Conservation (phyloP, 768 basidiomycete genomes). For the Nevesoporus exiguus region DNA sequence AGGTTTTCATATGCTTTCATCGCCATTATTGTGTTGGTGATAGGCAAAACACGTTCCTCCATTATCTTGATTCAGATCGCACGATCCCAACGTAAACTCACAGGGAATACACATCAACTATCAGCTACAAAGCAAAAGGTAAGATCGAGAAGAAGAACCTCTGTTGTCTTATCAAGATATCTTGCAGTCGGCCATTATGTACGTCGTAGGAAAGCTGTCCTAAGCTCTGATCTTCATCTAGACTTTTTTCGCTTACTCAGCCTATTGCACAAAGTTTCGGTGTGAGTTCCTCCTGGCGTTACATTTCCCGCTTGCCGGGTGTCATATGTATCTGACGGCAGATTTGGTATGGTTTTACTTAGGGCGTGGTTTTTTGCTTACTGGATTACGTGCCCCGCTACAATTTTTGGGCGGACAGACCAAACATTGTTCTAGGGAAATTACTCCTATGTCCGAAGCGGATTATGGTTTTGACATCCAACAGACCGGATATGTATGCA, state of each 20-base stretch:
- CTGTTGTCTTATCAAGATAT: conserved; percentile 56
- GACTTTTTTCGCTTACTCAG: conserved; percentile 38
- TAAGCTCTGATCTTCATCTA: background rate
- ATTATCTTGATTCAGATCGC: conserved; percentile 71
- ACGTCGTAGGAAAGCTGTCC: conserved; percentile 24
- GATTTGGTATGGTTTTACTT: conserved; percentile 67
- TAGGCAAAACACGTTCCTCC: conserved; percentile 70
- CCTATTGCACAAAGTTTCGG: conserved; percentile 72
- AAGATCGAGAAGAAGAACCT: conserved; percentile 60
- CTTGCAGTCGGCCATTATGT: conserved; percentile 71
- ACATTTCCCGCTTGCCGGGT: background rate
- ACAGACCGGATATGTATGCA: conserved; percentile 55
- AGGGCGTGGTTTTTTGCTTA: conserved; percentile 71
- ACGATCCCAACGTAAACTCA: conserved; percentile 56
- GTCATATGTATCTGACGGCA: conserved; percentile 25
- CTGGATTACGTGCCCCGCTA: conserved; percentile 41
- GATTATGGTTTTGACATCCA: conserved; percentile 62
- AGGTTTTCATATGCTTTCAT: conserved; percentile 55
- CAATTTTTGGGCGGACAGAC: background rate
- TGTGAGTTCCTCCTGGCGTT: conserved; percentile 36
- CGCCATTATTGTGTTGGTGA: conserved; percentile 46
- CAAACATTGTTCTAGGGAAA: conserved; percentile 38
- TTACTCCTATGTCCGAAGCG: conserved; percentile 50
- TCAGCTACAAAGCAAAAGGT: conserved; percentile 54
- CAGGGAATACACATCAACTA: conserved; percentile 59